Base-by-base conservation (phyloP, 768 basidiomycete species). In the Serendipita sp. region DNA sequence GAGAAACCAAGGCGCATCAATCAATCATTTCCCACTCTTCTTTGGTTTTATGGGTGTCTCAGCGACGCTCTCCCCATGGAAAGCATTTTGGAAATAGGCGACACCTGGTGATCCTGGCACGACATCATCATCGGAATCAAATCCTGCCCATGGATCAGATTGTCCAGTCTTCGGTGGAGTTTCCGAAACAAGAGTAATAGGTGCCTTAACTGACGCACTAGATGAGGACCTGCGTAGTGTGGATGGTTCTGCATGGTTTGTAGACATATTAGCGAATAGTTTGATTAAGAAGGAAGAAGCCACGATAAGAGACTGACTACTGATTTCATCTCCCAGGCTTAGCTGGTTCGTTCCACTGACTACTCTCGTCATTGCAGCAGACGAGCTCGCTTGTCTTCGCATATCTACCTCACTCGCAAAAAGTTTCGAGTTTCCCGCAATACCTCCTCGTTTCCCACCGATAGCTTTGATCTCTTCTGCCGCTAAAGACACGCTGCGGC, bases 381-480 rank as follows among this genome's bases (percentile, higher is more conserved):
- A n/a, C 10, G 41, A 41, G 13, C 41, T 41, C 13, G 56, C 56
- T 38, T 60, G 56, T n/a, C 56, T 10, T 4, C 56, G 56, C 56
- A 60, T 60, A 30, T 60, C 56, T 10, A 60, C 56, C 34, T 60
- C 56, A 36, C 56, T 60, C 23, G 56, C 56, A 36, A 60, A 60
- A 0, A 60, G 36, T 30, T n/a, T 60, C 35, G 56, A 60, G 35
- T 60, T 60, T 34, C 56, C 56, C 10, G 34, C 56, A 35, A 60
- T 60, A 11, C 56, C 56, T 34, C 56, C 56, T 38, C 56, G 18
- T 38, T 60, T 60, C 3, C 56, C 56, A 30, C 56, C 56, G 2
- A 60, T 35, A 2, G 34, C 28, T 60, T 60, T 60, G 56, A 60
- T 32, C n/a, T 60, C 56, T 36, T 60, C 56, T 10, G 56, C 56